phyloP scores from a whole-genome alignment of 192 early-diverging fungal species.

The Coemansia pectinata region DNA sequence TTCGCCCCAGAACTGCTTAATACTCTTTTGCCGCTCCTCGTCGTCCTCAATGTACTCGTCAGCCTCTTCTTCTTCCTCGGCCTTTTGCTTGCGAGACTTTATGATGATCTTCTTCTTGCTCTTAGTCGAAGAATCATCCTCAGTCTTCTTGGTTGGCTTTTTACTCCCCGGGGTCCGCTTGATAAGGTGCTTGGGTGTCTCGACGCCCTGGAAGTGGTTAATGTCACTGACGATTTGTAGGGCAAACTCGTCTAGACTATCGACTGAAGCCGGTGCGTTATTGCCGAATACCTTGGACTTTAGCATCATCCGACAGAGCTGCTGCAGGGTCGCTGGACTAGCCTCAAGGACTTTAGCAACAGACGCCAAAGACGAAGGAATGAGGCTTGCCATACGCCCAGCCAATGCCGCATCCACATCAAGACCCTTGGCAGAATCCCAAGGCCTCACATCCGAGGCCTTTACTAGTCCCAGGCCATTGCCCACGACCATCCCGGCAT shows the following conservation, averaged over 20 bases:
- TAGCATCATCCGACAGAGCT: slow-evolving; percentile 22
- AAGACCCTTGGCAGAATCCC: not conserved
- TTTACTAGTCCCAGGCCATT: not conserved
- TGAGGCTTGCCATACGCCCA: not conserved
- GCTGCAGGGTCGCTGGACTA: slow-evolving; percentile 18
- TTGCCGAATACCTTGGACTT: slow-evolving; percentile 13
- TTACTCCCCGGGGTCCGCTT: slow-evolving; percentile 10
- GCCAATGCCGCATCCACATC: slow-evolving; percentile 5
- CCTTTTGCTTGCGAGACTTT: slow-evolving; percentile 20
- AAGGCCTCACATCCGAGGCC: not conserved
- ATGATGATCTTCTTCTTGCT: slow-evolving; percentile 28
- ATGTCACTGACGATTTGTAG: slow-evolving; percentile 37
- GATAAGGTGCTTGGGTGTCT: slow-evolving; percentile 41
- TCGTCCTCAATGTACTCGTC: slow-evolving; percentile 38
- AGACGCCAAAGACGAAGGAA: not conserved
- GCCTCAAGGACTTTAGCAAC: slow-evolving; percentile 29
- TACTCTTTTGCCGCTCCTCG: slow-evolving; percentile 43
- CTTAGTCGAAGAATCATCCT: not conserved
- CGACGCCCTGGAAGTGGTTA: slow-evolving; percentile 44
- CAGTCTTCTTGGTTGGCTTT: not conserved
- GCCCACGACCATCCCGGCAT: slow-evolving; percentile 23
- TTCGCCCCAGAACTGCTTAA: slow-evolving; percentile 53
- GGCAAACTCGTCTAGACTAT: slow-evolving; percentile 33
- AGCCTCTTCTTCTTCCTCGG: slow-evolving; percentile 13
- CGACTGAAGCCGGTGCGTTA: not conserved